These are phyloP conservation scores for Hydnum rufescens DNA, from an alignment of 768 basidiomycete genomes.

Conservation along the genomic window DNA sequence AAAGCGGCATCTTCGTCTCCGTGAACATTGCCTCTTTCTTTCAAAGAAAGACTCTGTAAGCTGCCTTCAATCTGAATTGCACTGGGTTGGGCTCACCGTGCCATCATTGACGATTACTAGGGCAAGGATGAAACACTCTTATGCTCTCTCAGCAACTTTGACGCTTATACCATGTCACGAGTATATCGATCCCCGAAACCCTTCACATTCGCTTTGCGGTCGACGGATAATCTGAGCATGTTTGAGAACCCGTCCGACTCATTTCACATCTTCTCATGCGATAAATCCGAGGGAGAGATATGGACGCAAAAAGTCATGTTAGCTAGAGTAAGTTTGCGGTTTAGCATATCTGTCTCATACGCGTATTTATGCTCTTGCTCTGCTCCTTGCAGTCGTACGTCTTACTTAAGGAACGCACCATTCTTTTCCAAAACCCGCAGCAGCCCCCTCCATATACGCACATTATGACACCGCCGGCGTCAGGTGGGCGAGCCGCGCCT, in stretches of 20 bases:
- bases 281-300: slow-evolving; percentile 44
- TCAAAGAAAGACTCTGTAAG: slow-evolving; percentile 77
- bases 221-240: slow-evolving; percentile 63
- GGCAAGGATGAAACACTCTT: slow-evolving; percentile 67
- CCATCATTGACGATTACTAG: slow-evolving; percentile 21
- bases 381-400: slow-evolving; percentile 46
- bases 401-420: slow-evolving; percentile 56
- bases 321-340: slow-evolving; percentile 42
- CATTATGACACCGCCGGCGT: not conserved
- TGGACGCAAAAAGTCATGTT: slow-evolving; percentile 71
- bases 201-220: slow-evolving; percentile 74
- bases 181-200: slow-evolving; percentile 64
- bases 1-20: slow-evolving; percentile 74
- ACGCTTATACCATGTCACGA: slow-evolving; percentile 64
- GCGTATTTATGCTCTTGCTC: not conserved
- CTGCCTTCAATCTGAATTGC: slow-evolving; percentile 8
- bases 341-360: not conserved
- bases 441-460: not conserved
- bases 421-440: slow-evolving; percentile 25
- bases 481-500: not conserved
- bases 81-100: slow-evolving; percentile 1
- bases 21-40: slow-evolving; percentile 70
- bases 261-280: slow-evolving; percentile 66
- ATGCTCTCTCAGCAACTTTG: slow-evolving; percentile 76
- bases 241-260: slow-evolving; percentile 85